Evolutionary conservation across 2,329 filamentous ascomycete genomes (phyloP).

Genomic region (Colletotrichum liaoningense): DNA sequence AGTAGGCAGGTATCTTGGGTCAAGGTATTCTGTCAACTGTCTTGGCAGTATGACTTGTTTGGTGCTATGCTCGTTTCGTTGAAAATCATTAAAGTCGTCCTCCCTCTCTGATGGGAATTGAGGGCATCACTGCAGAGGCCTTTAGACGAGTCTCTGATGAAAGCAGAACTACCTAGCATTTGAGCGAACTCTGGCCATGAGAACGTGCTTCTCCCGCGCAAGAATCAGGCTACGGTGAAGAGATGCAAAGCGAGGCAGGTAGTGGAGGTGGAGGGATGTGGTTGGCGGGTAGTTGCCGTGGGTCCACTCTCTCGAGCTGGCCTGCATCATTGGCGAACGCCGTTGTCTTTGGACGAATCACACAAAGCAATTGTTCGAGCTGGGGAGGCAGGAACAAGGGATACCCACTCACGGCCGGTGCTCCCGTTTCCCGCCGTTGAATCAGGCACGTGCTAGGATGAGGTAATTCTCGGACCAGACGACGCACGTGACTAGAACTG

Average conservation of each 20-base stretch:
- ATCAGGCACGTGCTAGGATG: not conserved
- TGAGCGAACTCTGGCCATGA: not conserved
- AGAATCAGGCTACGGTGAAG: not conserved
- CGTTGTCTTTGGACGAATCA: not conserved
- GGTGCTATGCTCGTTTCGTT: not conserved
- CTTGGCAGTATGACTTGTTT: not conserved
- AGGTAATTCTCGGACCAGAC: not conserved
- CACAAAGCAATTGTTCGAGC: not conserved
- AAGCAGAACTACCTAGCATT: not conserved
- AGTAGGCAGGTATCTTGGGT: no score
- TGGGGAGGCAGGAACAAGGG: not conserved
- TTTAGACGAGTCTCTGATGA: not conserved
- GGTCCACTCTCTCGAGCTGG: not conserved
- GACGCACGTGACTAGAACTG: not conserved
- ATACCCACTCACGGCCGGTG: not conserved
- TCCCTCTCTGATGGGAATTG: not conserved
- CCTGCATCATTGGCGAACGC: not conserved
- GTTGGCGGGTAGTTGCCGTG: not conserved
- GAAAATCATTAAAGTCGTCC: not conserved
- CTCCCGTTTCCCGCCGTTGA: slow-evolving; percentile 4
- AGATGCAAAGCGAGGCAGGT: not conserved
- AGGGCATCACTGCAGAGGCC: not conserved
- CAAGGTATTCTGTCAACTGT: not conserved
- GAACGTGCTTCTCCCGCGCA: not conserved
- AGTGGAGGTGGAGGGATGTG: not conserved